phyloP scores from a whole-genome alignment of 2,329 filamentous ascomycete genomes.

The Aspergillus hiratsukae region DNA sequence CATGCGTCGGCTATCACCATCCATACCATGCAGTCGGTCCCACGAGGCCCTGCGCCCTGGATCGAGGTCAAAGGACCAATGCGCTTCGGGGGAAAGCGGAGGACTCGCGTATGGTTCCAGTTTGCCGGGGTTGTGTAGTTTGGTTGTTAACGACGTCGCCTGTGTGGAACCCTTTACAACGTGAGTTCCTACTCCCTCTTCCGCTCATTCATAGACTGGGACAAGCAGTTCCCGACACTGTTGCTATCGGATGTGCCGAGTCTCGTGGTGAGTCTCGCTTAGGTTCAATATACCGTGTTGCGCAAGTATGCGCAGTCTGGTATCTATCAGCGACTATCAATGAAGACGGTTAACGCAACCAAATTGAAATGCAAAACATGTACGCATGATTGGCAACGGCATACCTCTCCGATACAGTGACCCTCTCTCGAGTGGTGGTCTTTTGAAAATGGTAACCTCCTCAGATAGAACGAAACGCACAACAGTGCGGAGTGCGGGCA shows the following conservation, averaged over 20 bases:
- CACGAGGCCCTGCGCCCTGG: constrained; percentile 53
- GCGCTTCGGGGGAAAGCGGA: constrained; percentile 62
- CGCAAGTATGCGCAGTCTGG: background rate
- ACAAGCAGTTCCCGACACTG: background rate
- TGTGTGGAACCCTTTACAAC: background rate
- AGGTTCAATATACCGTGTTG: background rate
- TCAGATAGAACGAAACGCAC: background rate
- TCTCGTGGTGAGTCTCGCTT: background rate
- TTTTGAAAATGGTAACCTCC: background rate
- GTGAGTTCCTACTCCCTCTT: background rate
- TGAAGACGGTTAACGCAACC: background rate
- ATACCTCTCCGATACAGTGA: background rate
- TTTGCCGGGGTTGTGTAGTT: constrained; percentile 43
- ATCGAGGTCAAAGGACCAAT: constrained; percentile 54
- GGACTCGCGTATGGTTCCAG: constrained; percentile 61
- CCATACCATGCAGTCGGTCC: constrained; percentile 64
- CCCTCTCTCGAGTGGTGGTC: background rate
- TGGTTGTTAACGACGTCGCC: background rate
- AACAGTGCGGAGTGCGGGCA: background rate
- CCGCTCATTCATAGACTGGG: background rate
- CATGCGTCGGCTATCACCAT: constrained; percentile 67
- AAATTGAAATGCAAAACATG: background rate
- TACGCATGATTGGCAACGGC: background rate
- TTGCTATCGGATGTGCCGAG: background rate
- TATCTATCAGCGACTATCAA: background rate